Percentiles rank a stretch among this genome's conserved stretches.
Evolutionary conservation across 1,284 basidiomycete genomes (phyloP).

Genomic region (Marasmius fiardii): DNA sequence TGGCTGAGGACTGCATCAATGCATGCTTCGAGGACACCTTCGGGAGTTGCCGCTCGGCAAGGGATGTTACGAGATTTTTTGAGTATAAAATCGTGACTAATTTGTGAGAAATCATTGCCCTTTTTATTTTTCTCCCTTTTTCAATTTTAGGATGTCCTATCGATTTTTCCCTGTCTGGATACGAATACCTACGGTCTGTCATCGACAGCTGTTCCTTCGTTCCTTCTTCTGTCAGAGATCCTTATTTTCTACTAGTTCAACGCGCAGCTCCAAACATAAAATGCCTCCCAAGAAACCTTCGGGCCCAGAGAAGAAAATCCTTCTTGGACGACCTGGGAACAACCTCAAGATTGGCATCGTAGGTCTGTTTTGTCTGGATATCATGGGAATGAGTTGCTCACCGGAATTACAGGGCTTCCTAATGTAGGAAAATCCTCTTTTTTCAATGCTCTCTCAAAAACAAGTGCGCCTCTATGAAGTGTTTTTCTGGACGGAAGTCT

Average conservation of each 20-base stretch:
- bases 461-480: slow-evolving; percentile 32
- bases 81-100: not conserved
- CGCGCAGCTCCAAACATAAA: slow-evolving; percentile 39
- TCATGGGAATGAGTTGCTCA: slow-evolving; percentile 16
- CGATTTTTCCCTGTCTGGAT: not conserved
- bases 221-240: slow-evolving; percentile 5
- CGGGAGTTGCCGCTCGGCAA: not conserved
- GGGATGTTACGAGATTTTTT: not conserved
- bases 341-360: slow-evolving; percentile 97
- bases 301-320: slow-evolving; percentile 74
- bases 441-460: slow-evolving; percentile 95
- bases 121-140: not conserved
- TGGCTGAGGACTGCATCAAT: too few species aligned
- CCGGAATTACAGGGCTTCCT: slow-evolving; percentile 64
- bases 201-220: slow-evolving; percentile 2
- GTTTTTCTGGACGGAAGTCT: not conserved
- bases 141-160: not conserved
- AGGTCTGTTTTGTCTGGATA: slow-evolving; percentile 54
- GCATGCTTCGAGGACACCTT: too few species aligned
- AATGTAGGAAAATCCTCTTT: slow-evolving; percentile 95
- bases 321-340: slow-evolving; percentile 89
- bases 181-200: not conserved
- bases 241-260: slow-evolving; percentile 19
- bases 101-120: not conserved
- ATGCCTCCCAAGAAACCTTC: slow-evolving; percentile 88